Percentiles rank a stretch among this genome's conserved stretches.
These are phyloP conservation scores for Diplodia mutila DNA, from an alignment of 2,329 filamentous ascomycete genomes.

Conservation along the genomic window DNA sequence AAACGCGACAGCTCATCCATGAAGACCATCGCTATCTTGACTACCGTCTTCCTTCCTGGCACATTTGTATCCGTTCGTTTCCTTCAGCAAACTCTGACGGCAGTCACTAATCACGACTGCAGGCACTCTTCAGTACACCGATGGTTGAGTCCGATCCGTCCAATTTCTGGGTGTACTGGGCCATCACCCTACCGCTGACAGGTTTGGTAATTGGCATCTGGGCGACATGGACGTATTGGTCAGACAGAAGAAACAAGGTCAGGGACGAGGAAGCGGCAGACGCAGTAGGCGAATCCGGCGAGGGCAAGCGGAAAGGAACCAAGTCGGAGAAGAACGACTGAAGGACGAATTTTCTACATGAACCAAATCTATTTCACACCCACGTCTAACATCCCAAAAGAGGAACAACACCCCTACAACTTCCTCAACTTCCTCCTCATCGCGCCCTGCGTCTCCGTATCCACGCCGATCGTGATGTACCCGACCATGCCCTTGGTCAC, in stretches of 20 bases:
- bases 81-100: too few species aligned
- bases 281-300: not conserved
- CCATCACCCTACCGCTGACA: not conserved
- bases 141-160: not conserved
- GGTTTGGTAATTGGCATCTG: not conserved
- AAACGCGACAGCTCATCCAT: conserved; percentile 43
- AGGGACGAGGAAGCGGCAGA: not conserved
- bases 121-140: not conserved
- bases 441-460: conserved; percentile 26
- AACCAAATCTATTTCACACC: not conserved
- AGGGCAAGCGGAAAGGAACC: not conserved
- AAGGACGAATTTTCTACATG: not conserved
- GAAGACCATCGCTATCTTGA: conserved; percentile 46
- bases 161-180: not conserved
- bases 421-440: conserved; percentile 22
- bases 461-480: conserved; percentile 44
- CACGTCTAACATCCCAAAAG: not conserved
- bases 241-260: not conserved
- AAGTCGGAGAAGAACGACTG: not conserved
- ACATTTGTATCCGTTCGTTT: conserved; percentile 43
- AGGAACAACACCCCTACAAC: not conserved
- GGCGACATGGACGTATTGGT: not conserved
- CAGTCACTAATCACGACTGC: not conserved
- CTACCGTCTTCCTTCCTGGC: conserved; percentile 47
- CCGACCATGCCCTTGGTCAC: conserved; percentile 37